Evolutionary conservation across 1,284 basidiomycete genomes (phyloP), one percentile per base, ranked within the genome.

Genomic region (Bondarzewia mesenterica): DNA sequence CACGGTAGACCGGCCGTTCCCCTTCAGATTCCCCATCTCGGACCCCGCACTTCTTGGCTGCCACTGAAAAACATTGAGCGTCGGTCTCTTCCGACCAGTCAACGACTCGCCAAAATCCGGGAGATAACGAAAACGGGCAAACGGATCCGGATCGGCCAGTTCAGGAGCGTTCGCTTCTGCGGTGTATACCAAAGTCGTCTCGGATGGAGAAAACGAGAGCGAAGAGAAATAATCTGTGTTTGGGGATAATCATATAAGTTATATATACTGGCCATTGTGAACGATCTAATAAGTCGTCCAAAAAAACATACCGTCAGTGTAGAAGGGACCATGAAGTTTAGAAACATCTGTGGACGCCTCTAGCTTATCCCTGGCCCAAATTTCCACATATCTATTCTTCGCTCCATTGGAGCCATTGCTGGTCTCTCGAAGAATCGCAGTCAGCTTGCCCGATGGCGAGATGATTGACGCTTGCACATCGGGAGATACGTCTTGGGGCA

Each of bases 101-200:
- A 77, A 57, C 10, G 71, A 68, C 59, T 85, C 82, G 0, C 82
- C 82, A 38, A 81, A 72, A 35, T 71, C 63, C 2, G 81, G 80
- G 1, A 57, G 61, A 54, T 70, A 84, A 23, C 71, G 66, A 52
- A 76, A 85, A 46, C 74, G 74, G 3, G 62, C 61, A 51, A 72
- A 74, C 5, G 67, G 67, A 57, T 73, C 68, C 1, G 55, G 55
- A 12, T 45, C 48, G 7, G 47, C 50, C 14, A 52, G 48, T 16
- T 68, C 60, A 26, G 63, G 57, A 5, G 59, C 53, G 39, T 75
- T 75, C 0, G 62, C 68, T 57, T 84, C 81, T 0, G 82, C 82
- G 1, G 69, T 69, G 50, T 85, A 84, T 4, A 82, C 55, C 2
- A 85, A 52, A 0, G 72, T 68, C 1, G 64, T 62, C 52, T 82